Evolutionary conservation across 768 basidiomycete genomes (phyloP), one percentile per base, ranked within the genome.

Genomic region (Leucocoprinus sp.): DNA sequence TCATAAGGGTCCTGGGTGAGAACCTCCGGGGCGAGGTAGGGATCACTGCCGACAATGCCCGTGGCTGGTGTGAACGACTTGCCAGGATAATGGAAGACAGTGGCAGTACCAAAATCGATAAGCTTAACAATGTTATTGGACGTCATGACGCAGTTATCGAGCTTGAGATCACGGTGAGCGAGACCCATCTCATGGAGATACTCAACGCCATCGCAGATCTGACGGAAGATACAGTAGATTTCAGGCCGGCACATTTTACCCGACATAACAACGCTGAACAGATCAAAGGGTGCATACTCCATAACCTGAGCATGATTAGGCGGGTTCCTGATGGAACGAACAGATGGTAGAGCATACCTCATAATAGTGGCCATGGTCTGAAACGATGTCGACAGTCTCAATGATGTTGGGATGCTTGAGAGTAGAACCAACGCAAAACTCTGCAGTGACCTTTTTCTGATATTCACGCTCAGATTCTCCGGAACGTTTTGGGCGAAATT

Each of bases 111-210:
- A 67, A 99, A 99, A 66, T 99, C 96, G 67, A 99, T 99, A 54
- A 99, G 77, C 63, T 99, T 99, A 70, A 99, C 90, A 54, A 96
- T 78, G 59, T 97, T 92, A 58, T 84, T 75, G 2, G 71, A 70
- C n/a, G 88, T 95, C 90, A 99, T 96, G 69, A 99, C 96, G 64
- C 96, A 98, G 63, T 99, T 99, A 70, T 99, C 96, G 50, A 99
- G 85, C 65, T 99, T 99, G 67, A 99, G 80, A 64, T 99, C 96
- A 36, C 96, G 89, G 60, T 99, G 96, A 4, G 96, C 96, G 41
- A 98, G 83, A 21, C 96, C 96, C 71, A 98, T 82, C 53, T 89
- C 85, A 65, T 99, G 96, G 39, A 99, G 82, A 62, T 99, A 98
- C 64, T 95, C 88, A 51, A 99, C 95, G 45, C 96, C 96, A 56